Base-by-base conservation (phyloP, 306 rosid species). In the Acacia crassicarpa region DNA sequence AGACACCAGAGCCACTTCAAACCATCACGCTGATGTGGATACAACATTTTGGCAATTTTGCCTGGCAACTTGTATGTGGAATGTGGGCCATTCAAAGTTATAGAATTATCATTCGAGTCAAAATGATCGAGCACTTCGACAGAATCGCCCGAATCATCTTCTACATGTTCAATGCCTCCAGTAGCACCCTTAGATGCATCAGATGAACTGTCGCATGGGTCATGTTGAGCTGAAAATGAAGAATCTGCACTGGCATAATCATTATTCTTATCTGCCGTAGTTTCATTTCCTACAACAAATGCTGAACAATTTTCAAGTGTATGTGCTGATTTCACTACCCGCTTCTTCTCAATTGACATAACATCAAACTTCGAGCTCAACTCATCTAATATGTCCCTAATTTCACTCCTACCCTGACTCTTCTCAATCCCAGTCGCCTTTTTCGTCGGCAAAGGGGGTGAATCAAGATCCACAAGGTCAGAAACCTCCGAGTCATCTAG, bases 381-480 rank as follows among this genome's bases (percentile, higher is more conserved):
- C 32, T 93, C 93, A 43, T 81, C 80, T 33, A 93, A 89, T 46
- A 95, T 95, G 84, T 92, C 97, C 87, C 89, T 89, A 75, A 93
- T 95, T 75, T 91, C 98, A 85, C 67, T 91, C 66, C 74, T 87
- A 33, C 88, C 91, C 46, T 56, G 85, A 78, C 76, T 82, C 74
- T 80, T 76, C 73, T 85, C 71, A 54, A 65, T 69, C 62, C 27
- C 71, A 6, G 25, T 74, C 3, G 77, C 83, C 38, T 69, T 83
- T 51, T 63, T 79, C 0, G 59, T 75, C 6, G 76, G 80, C 2
- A 76, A 84, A 53, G 68, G 40, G 0, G 94, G 98, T 3, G 95
- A 89, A 73, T 93, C 93, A 61, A 89, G 88, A 74, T 84, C 97
- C 2, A 87, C 45, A 40, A 86, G 74, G 20, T 75, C 88, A 33